Evolutionary conservation across 768 basidiomycete genomes (phyloP).

Genomic region (Amanita jacksonii): DNA sequence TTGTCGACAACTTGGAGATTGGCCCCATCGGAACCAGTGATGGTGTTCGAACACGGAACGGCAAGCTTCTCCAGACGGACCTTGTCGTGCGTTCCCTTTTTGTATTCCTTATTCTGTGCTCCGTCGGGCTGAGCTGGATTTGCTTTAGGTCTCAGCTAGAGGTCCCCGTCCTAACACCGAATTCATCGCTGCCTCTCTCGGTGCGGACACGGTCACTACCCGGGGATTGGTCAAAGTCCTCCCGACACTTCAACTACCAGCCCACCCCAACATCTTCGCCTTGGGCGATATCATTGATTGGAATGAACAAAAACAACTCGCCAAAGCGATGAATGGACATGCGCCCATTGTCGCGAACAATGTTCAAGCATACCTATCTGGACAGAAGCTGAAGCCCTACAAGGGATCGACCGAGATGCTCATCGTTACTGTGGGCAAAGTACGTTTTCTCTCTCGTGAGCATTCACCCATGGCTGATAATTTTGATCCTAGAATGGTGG

Average conservation of each 20-base stretch:
- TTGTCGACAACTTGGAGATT: constrained; percentile 33
- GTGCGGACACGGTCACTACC: constrained; percentile 20
- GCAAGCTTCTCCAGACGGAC: constrained; percentile 35
- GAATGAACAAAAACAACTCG: constrained; percentile 43
- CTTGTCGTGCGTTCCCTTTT: constrained; percentile 34
- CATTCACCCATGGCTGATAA: no score
- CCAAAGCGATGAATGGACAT: constrained; percentile 38
- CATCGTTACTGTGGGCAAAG: constrained; percentile 44
- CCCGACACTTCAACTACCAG: constrained; percentile 39
- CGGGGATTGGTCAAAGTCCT: constrained; percentile 34
- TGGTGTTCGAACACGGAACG: constrained; percentile 35
- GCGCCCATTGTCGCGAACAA: constrained; percentile 35
- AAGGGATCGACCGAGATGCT: constrained; percentile 44
- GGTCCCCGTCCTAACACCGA: constrained; percentile 35
- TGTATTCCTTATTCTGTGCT: not conserved
- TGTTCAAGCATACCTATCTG: constrained; percentile 24
- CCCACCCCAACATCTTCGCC: constrained; percentile 43
- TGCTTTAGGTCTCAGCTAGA: constrained; percentile 19
- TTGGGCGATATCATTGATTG: constrained; percentile 48
- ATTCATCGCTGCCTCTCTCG: constrained; percentile 32
- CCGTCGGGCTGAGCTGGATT: not conserved
- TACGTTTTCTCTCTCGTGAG: no score
- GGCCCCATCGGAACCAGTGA: constrained; percentile 22
- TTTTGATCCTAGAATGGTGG: no score
- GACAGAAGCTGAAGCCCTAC: constrained; percentile 29